A percentile compares a stretch with the other conserved stretches of the same genome.
These are phyloP conservation scores for Aspergillus haitiensis DNA, from an alignment of 495 filamentous ascomycete species.

Conservation along the genomic window DNA sequence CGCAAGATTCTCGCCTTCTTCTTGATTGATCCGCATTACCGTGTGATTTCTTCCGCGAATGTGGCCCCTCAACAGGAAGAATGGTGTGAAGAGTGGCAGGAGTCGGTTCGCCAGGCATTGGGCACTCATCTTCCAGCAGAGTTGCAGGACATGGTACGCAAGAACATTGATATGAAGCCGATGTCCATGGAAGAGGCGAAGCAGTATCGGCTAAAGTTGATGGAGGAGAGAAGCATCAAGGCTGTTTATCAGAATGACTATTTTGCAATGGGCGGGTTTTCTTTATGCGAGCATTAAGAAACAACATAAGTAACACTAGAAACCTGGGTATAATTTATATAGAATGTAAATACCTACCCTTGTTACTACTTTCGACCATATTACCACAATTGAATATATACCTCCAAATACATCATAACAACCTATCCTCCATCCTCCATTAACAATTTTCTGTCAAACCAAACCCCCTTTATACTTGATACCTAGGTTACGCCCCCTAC, in stretches of 20 bases:
- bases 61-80: conserved; percentile 52
- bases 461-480: too few relatives aligned
- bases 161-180: conserved; percentile 27
- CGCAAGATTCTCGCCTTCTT: conserved; percentile 54
- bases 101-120: conserved; percentile 21
- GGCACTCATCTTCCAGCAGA: conserved; percentile 36
- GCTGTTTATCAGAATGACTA: conserved; percentile 17
- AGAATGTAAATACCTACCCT: too few relatives aligned
- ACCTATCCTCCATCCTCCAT: too few relatives aligned
- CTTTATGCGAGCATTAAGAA: conserved; percentile 33
- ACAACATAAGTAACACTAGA: too few relatives aligned
- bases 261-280: conserved; percentile 25
- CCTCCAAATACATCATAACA: too few relatives aligned
- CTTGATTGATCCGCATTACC: conserved; percentile 50
- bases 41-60: conserved; percentile 51
- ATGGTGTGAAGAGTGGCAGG: conserved; percentile 28
- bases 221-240: conserved; percentile 42
- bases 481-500: too few relatives aligned
- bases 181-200: conserved; percentile 49
- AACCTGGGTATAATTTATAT: too few relatives aligned
- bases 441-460: too few relatives aligned
- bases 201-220: conserved; percentile 46
- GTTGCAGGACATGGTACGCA: conserved; percentile 38
- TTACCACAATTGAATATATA: too few relatives aligned
- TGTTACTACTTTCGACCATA: too few relatives aligned